phyloP scores from a whole-genome alignment of 192 early-diverging fungal species.

The Funneliformis mosseae region DNA sequence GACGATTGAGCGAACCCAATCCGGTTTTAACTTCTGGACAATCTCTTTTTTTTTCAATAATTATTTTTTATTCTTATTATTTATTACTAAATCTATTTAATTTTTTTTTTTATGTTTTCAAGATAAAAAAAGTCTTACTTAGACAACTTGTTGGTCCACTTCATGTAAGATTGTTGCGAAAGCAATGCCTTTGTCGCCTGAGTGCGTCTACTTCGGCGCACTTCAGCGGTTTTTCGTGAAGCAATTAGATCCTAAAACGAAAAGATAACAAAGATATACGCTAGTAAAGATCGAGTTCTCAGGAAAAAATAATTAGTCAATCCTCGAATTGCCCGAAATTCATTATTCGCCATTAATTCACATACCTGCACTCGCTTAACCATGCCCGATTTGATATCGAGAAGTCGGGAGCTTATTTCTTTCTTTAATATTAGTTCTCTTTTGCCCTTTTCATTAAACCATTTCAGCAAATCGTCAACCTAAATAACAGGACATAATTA shows the following conservation, averaged over 20 bases:
- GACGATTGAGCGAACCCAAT: not conserved
- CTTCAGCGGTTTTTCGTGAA: not conserved
- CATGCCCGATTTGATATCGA: slow-evolving; percentile 54
- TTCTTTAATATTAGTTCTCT: slow-evolving; percentile 68
- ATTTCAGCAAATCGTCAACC: slow-evolving; percentile 67
- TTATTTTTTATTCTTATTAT: not conserved
- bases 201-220: slow-evolving; percentile 17
- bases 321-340: too few relatives aligned
- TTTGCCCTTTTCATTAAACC: slow-evolving; percentile 78
- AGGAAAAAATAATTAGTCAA: not conserved
- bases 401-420: slow-evolving; percentile 57
- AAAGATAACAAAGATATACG: too few relatives aligned
- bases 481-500: too few relatives aligned
- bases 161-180: slow-evolving; percentile 30
- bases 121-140: not conserved
- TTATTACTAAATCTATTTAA: not conserved
- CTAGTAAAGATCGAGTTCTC: not conserved
- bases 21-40: not conserved
- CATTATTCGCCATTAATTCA: too few relatives aligned
- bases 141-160: slow-evolving; percentile 27
- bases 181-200: slow-evolving; percentile 7
- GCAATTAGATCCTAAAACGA: slow-evolving; percentile 7
- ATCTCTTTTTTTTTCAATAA: not conserved
- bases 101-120: not conserved
- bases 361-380: slow-evolving; percentile 54